Conservation (phyloP, 345 rosid genomes). For the Populus tremula region DNA sequence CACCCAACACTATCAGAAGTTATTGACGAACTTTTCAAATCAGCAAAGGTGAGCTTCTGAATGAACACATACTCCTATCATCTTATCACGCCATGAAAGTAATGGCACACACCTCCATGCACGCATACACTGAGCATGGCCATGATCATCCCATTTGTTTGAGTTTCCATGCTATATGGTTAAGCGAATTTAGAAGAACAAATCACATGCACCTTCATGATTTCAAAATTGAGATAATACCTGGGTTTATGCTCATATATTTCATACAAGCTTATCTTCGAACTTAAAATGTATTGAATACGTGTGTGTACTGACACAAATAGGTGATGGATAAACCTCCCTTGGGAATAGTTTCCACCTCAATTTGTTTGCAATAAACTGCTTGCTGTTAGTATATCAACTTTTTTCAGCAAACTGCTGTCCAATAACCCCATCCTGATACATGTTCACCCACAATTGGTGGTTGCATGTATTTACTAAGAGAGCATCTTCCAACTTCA, state of each 20-base stretch:
- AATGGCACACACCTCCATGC: background rate
- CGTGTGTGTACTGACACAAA: background rate
- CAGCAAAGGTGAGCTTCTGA: constrained; percentile 74
- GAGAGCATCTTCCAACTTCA: constrained; percentile 18
- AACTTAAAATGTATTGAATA: no score
- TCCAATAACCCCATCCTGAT: constrained; percentile 4
- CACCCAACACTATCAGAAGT: constrained; percentile 99
- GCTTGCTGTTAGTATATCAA: background rate
- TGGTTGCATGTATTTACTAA: constrained; percentile 18
- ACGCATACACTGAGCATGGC: background rate
- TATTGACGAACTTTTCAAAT: constrained; percentile 89
- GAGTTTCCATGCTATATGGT: background rate
- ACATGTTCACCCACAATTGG: constrained; percentile 1
- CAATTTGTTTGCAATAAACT: background rate
- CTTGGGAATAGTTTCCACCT: background rate
- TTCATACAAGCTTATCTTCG: background rate
- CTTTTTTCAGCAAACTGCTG: background rate
- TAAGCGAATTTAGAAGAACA: background rate
- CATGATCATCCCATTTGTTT: background rate
- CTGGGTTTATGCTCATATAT: background rate
- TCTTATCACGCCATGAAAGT: background rate
- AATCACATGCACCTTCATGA: background rate
- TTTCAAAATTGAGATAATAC: background rate
- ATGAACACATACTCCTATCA: background rate
- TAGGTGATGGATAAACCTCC: background rate